Evolutionary conservation across 2,329 filamentous ascomycete genomes (phyloP), one percentile per base, ranked within the genome.

Genomic region (Aspergillus bombycis): DNA sequence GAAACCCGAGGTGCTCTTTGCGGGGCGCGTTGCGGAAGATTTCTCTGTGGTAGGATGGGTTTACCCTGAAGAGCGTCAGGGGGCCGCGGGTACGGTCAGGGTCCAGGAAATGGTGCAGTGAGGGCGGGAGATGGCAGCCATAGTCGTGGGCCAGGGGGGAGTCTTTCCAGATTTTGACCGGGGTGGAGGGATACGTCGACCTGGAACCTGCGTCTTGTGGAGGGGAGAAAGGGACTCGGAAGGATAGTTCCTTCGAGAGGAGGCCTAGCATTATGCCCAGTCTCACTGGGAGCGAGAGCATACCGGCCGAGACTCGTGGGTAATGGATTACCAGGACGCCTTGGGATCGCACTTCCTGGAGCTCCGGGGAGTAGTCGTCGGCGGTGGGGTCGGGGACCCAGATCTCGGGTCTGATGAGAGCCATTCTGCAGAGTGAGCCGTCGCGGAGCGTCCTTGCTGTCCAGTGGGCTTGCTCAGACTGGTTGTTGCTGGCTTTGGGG

Each of bases 341-440:
- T 7, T 81, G 77, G 26, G 82, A 85, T 48, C 79, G 77, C 8
- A 85, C 78, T 69, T 81, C 84, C 41, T 83, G 80, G 3, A 78
- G 74, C 3, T 79, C 72, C 16, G 75, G 65, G 8, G 76, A 73
- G 67, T 85, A 86, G 4, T 74, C 76, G 9, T 72, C 70, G 0
- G 77, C 75, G 19, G 75, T 74, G 0, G 80, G 78, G 67, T 86
- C 83, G 0, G 86, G 85, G 16, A 88, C 68, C 86, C 86, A 89
- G n/a, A 89, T 78, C 68, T 88, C 83, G 0, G 85, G 83, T 62
- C 82, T 84, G 57, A 97, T 83, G 54, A 88, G 89, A 9, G 92
- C 89, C 58, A 98, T 83, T 48, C 84, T 84, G 1, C 92, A 88
- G 61, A 74, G 77, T 28, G 74, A 72, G 36, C 75, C 71, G 61